Evolutionary conservation across 1,284 basidiomycete genomes (phyloP).

Genomic region (Ustilago cynodontis): DNA sequence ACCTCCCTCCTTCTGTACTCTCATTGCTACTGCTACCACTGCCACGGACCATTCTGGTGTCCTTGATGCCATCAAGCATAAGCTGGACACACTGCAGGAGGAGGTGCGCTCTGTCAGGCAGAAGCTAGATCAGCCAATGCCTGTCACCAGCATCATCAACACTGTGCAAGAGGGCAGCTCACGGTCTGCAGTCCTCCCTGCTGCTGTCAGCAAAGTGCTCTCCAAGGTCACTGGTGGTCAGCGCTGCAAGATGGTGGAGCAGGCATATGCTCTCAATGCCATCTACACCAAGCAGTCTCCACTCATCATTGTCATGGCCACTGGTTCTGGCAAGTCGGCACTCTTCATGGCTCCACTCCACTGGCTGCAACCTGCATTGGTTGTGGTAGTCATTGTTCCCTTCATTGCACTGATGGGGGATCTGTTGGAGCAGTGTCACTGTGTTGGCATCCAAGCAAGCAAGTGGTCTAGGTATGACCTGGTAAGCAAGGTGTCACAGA

Average conservation of each 20-base stretch:
- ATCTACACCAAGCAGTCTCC: constrained; percentile 3
- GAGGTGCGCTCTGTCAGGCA: not conserved
- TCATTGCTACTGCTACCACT: not conserved
- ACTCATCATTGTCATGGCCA: constrained; percentile 9
- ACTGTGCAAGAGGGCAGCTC: not conserved
- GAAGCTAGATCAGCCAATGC: constrained; percentile 1
- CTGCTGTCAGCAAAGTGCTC: not conserved
- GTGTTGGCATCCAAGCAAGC: constrained; percentile 3
- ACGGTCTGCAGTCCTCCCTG: not conserved
- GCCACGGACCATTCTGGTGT: not conserved
- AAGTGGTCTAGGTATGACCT: not conserved
- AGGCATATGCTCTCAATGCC: constrained; percentile 9
- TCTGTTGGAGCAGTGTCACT: constrained; percentile 5
- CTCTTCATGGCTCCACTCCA: constrained; percentile 10
- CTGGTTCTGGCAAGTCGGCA: constrained; percentile 11
- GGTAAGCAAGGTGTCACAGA: not conserved
- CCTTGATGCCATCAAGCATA: not conserved
- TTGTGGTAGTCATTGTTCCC: constrained; percentile 1
- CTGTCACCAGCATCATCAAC: too few relatives aligned
- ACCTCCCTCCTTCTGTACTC: not conserved
- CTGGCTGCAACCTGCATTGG: constrained; percentile 2
- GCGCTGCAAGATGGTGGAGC: not conserved
- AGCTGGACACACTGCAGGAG: not conserved
- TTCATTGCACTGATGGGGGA: constrained; percentile 4
- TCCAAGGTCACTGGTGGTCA: constrained; percentile 8